These are phyloP conservation scores for Pythium coloratum DNA, from an alignment of 352 stramenopile species.

Conservation along the genomic window DNA sequence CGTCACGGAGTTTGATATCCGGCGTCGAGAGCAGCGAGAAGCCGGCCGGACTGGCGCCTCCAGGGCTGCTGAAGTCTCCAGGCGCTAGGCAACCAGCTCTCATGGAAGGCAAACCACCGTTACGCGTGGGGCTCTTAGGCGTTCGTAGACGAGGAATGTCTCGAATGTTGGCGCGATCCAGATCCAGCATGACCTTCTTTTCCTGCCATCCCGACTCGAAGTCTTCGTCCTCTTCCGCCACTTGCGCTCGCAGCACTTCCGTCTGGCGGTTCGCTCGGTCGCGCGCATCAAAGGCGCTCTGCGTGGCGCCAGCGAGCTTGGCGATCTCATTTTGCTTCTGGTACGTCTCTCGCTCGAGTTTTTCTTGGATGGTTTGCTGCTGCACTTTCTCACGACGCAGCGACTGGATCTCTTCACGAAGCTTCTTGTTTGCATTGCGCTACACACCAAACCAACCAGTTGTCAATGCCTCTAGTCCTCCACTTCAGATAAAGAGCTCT, in stretches of 20 bases:
- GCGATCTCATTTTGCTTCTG: conserved; percentile 81
- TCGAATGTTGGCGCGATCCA: conserved; percentile 77
- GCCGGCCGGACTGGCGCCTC: conserved; percentile 25
- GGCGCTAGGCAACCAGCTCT: conserved; percentile 2
- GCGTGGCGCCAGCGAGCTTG: conserved; percentile 71
- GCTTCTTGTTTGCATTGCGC: conserved; percentile 78
- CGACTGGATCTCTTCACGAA: conserved; percentile 79
- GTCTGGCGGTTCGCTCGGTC: conserved; percentile 86
- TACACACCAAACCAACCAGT: conserved; percentile 10
- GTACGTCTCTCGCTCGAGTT: conserved; percentile 83
- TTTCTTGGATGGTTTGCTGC: conserved; percentile 73
- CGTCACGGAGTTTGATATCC: conserved; percentile 70
- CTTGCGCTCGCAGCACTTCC: conserved; percentile 67
- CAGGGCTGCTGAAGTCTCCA: conserved; percentile 16
- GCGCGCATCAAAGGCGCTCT: conserved; percentile 76
- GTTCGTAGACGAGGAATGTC: conserved; percentile 71
- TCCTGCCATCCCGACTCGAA: conserved; percentile 89
- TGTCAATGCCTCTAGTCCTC: background rate
- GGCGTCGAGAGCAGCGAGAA: conserved; percentile 69
- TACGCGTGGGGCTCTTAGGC: conserved; percentile 52
- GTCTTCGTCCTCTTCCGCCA: conserved; percentile 73
- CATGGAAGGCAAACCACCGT: conserved; percentile 20
- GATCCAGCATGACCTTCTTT: conserved; percentile 78
- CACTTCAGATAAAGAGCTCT: background rate
- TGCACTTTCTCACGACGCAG: conserved; percentile 79